phyloP scores from a whole-genome alignment of 257 asterid species.

The Hygrophila difformis region DNA sequence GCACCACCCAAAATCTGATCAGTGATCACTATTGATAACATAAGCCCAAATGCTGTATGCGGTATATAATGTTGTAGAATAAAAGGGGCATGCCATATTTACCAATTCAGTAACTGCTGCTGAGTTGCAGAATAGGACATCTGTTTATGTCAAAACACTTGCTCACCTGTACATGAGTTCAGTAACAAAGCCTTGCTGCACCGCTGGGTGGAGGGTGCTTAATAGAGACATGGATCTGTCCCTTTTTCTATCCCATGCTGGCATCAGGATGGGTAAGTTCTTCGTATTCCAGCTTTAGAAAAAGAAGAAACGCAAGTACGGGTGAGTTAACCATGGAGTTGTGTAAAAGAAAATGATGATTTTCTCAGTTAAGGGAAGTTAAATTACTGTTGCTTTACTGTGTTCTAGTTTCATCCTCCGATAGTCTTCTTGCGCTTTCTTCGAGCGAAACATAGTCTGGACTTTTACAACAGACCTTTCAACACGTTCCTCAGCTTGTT shows the following conservation, averaged over 20 bases:
- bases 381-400: conserved; percentile 45
- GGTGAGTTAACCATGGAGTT: background rate
- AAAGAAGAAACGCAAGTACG: conserved; percentile 3
- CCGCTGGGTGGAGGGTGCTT: too few species aligned
- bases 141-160: too few species aligned
- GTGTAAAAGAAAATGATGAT: background rate
- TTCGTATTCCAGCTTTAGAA: conserved; percentile 41
- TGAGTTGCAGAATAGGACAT: too few species aligned
- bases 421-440: conserved; percentile 82
- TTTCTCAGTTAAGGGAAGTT: background rate
- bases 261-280: conserved; percentile 34
- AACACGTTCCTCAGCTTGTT: conserved; percentile 95
- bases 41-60: too few species aligned
- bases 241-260: conserved; percentile 19
- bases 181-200: too few species aligned
- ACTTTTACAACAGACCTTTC: conserved; percentile 88
- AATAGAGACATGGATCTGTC: background rate
- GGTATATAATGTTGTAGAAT: too few species aligned
- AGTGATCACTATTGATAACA: too few species aligned
- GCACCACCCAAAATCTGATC: too few species aligned
- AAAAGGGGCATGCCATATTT: too few species aligned
- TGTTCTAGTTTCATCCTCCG: conserved; percentile 79
- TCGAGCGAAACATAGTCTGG: conserved; percentile 95
- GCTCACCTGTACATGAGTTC: too few species aligned
- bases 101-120: too few species aligned